Base-by-base conservation (phyloP, 2,329 filamentous ascomycete genomes). In the Scytalidium lignicola region DNA sequence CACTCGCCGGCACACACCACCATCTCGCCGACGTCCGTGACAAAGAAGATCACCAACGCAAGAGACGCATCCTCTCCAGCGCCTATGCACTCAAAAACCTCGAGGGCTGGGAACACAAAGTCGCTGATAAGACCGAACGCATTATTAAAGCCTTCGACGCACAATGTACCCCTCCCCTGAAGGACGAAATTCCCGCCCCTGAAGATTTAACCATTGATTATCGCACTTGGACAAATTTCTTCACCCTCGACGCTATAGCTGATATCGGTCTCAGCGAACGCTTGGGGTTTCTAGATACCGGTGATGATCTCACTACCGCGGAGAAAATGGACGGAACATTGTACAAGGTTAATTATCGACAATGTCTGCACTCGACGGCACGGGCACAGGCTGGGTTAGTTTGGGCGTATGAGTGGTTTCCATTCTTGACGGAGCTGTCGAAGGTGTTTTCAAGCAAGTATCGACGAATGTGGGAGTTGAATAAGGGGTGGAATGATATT, bases 191-290 rank as follows among this genome's bases (percentile, higher is more conserved):
- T 3, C 65, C 67, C 0, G 53, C 58, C 3, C 51, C 65, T 1
- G 57, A 64, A 22, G 73, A 77, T 43, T 48, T 76, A 17, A 74
- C 65, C 0, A 65, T 80, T 17, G 74, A 80, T 55, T 75, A 73
- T 48, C 71, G 75, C 3, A 64, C 66, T 5, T 80, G 71, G 71
- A 68, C 70, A 20, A 80, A 79, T 60, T 77, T 76, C 64, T 80
- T 80, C 59, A 76, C 74, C 0, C 65, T 80, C 13, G 77, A 81
- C 49, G 76, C 75, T 2, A 79, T 80, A 45, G 75, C 73, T 15
- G 74, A 80, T 47, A 80, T 81, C 58, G 77, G 75, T 1, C 65
- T 80, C 0, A 72, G 67, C 1, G 70, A 77, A 46, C 68, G 66
- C n/a, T 67, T 80, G 1, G 72, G 74, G 1, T 74, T 79, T 52